Percentiles rank a stretch among this genome's conserved stretches.
These are phyloP conservation scores for Cytospora chrysosperma DNA, from an alignment of 2,329 filamentous ascomycete species.

Conservation along the genomic window DNA sequence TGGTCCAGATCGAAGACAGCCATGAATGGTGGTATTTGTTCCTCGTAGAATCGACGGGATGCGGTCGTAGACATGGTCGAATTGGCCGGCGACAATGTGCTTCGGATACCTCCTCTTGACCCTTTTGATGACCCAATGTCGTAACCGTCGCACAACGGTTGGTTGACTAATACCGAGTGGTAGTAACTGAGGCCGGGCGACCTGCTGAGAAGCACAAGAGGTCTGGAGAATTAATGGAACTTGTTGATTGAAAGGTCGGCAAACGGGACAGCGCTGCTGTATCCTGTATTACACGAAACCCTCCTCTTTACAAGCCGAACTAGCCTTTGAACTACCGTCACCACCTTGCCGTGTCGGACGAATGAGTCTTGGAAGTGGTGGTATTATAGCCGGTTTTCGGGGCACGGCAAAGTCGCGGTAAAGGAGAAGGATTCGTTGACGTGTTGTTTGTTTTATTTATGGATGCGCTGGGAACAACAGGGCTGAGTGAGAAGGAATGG, in stretches of 20 bases:
- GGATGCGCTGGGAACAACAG: slow-evolving; percentile 19
- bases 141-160: slow-evolving; percentile 8
- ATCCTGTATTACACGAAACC: slow-evolving; percentile 39
- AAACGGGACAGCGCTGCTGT: slow-evolving; percentile 52
- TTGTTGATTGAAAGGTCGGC: slow-evolving; percentile 16
- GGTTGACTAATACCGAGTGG: slow-evolving; percentile 1
- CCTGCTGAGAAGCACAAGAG: slow-evolving; percentile 6
- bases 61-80: slow-evolving; percentile 61
- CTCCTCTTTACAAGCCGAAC: slow-evolving; percentile 15
- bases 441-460: slow-evolving; percentile 17
- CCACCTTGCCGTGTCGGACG: slow-evolving; percentile 25
- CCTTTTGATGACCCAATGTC: slow-evolving; percentile 1
- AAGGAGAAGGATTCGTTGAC: slow-evolving; percentile 17
- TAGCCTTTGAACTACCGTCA: slow-evolving; percentile 1
- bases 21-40: slow-evolving; percentile 74
- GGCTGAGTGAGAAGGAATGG: slow-evolving; percentile 16
- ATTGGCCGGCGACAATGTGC: slow-evolving; percentile 2
- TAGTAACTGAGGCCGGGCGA: slow-evolving; percentile 2
- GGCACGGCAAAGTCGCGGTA: slow-evolving; percentile 10
- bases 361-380: slow-evolving; percentile 10
- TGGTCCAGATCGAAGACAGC: slow-evolving; percentile 67
- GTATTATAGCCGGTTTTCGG: background rate
- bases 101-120: slow-evolving; percentile 7
- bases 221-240: slow-evolving; percentile 12
- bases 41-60: slow-evolving; percentile 61